phyloP scores from a whole-genome alignment of 78 protist genomes.

The Speleostelium caveatum region DNA sequence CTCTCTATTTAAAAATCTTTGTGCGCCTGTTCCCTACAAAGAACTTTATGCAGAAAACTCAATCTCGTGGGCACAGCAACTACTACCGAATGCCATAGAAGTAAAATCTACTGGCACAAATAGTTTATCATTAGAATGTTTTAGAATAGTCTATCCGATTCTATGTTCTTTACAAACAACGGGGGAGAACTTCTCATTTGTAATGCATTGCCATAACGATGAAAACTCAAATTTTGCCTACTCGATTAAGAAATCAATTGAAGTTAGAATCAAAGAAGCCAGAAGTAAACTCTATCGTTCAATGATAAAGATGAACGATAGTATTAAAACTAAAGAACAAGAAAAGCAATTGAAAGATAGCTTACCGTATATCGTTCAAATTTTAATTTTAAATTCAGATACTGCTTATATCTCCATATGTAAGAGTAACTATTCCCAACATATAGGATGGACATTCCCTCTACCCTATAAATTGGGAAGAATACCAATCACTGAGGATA shows the following conservation, averaged over 20 bases:
- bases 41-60: not conserved
- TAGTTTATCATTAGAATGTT: too few species aligned
- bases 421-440: not conserved
- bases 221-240: not conserved
- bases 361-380: slow-evolving; percentile 18
- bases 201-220: not conserved
- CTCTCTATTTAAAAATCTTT: not conserved
- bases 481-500: not conserved
- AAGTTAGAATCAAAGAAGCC: not conserved
- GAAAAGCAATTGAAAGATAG: not conserved
- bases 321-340: not conserved
- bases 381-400: not conserved
- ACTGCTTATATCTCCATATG: slow-evolving; percentile 8
- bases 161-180: not conserved
- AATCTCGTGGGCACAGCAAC: not conserved
- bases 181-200: not conserved
- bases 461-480: slow-evolving; percentile 34
- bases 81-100: not conserved
- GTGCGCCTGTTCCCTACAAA: not conserved
- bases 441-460: slow-evolving; percentile 51
- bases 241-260: not conserved
- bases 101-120: not conserved
- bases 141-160: not conserved
- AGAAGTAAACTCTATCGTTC: not conserved
- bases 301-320: not conserved